Base-by-base conservation (phyloP, 2,329 filamentous ascomycete species). In the Aschersonia sp. region DNA sequence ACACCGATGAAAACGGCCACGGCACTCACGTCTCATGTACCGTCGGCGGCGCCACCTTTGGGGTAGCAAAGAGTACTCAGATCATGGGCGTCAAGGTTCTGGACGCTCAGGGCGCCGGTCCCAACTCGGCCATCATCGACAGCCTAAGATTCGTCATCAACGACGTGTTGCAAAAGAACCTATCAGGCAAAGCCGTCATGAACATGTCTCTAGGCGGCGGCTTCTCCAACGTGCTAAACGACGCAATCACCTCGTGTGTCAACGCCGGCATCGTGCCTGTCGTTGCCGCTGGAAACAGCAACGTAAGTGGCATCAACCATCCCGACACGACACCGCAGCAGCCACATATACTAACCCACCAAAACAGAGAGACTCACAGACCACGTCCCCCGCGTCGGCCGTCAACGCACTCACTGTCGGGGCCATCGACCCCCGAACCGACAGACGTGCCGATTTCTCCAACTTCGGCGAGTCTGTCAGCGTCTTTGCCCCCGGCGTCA, bases 11-110 rank as follows among this genome's bases (percentile, higher is more conserved):
- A 53, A 77, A 80, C 55, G 79, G 79, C 9, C 80, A 83, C 61
- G 80, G 80, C 41, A 78, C 70, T 48, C 80, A 83, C 64, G 77
- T 80, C 30, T 71, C 77, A 7, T 80, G 77, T 30, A 83, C 77
- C 12, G 74, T 81, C 43, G 80, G 67, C 29, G 76, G 77, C 35
- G 67, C 64, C 47, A 80, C 74, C 3, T 82, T 76, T 50, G 80
- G 80, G 52, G 77, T 82, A 4, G 75, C 78, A 55, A 80, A 80
- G 65, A 72, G 71, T 47, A 71, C 70, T 48, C 63, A 65, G 47
- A 61, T 80, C 41, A 58, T 73, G 47, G 75, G 70, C 40, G 76
- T 82, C 63, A 82, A 82, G 68, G 77, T 82, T 5, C 68, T 80
- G n/a, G 72, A 71, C 48, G 72, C 57, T 42, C 44, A 57, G 4